A percentile compares a stretch with the other conserved stretches of the same genome.
These are phyloP conservation scores for Microsporum audouinii DNA, from an alignment of 2,329 filamentous ascomycete species.

Conservation along the genomic window DNA sequence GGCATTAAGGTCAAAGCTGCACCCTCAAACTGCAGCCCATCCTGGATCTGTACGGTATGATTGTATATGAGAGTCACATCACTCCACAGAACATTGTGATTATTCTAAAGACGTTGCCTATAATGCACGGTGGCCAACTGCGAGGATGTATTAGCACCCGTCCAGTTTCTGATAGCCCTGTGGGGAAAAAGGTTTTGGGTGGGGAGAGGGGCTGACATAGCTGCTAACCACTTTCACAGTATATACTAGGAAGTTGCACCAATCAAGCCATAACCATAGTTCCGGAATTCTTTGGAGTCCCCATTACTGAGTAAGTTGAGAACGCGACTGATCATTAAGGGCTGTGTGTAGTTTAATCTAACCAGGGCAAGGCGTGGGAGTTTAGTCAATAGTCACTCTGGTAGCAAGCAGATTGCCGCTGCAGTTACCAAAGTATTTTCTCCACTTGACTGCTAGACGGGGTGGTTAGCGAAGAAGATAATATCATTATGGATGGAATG, in stretches of 20 bases:
- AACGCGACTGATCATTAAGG: constrained; percentile 19
- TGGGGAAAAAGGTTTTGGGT: no score
- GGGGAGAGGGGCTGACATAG: no score
- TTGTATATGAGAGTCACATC: constrained; percentile 6
- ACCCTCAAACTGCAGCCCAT: background rate
- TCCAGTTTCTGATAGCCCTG: background rate
- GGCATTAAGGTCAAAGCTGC: constrained; percentile 4
- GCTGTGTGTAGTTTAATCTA: constrained; percentile 21
- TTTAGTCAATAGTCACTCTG: background rate
- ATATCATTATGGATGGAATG: background rate
- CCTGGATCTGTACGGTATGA: background rate
- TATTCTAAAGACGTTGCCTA: constrained; percentile 5
- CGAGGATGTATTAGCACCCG: background rate
- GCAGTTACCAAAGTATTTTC: background rate
- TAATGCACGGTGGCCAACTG: constrained; percentile 5
- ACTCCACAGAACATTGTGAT: constrained; percentile 6
- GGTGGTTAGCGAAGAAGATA: background rate
- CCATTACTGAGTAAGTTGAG: constrained; percentile 13
- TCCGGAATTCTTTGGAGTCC: constrained; percentile 10
- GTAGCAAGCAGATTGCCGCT: constrained; percentile 1
- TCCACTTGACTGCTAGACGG: background rate
- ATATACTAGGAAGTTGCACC: constrained; percentile 16
- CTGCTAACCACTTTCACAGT: constrained; percentile 8
- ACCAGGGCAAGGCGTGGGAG: constrained; percentile 18
- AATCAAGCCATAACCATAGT: constrained; percentile 18